Evolutionary conservation across 1,284 basidiomycete species (phyloP), one percentile per base, ranked within the genome.

Genomic region (Polyporus tsugae): DNA sequence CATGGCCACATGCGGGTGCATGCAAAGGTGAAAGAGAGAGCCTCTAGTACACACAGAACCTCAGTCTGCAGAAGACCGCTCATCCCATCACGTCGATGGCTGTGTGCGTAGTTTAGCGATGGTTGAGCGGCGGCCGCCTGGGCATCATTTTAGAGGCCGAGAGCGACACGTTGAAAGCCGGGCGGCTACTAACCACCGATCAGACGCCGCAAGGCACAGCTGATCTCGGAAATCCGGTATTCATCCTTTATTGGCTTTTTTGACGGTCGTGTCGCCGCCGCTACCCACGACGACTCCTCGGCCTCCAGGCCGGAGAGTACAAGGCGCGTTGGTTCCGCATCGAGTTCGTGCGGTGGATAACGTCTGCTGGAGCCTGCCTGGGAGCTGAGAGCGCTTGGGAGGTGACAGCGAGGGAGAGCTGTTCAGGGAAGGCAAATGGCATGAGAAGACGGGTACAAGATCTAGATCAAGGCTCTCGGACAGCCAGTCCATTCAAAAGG

Each of bases 391-490:
- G 55, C 35, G 55, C 17, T 19, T 38, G 19, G 19, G 29, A 33
- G 36, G 38, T 60, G 36, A 60, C 58, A 41, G 46, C 46, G 66
- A 62, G 19, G 49, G 46, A 46, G 42, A 33, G 35, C 35, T 38
- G 42, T 38, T 53, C 61, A 49, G 61, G 46, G 33, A 62, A 25
- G 19, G 19, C 38, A n/a, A 52, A 25, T 53, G 44, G 33, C 70
- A 67, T 68, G 68, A 61, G 68, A 72, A 72, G 66, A 69, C 66
- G 64, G 35, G 53, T 17, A 59, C 39, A 39, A 69, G 71, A 72
- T 72, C 67, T 49, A 64, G 71, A 72, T 72, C 68, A 49, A 60
- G 22, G 58, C 62, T 61, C 25, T n/a, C 41, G 46, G 36, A 42
- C 66, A 42, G 64, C 42, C 53, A 41, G 66, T 44, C 59, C 62